A percentile compares a stretch with the other conserved stretches of the same genome.
Conservation (phyloP, 2,329 filamentous ascomycete species). For the Neurospora crassa region DNA sequence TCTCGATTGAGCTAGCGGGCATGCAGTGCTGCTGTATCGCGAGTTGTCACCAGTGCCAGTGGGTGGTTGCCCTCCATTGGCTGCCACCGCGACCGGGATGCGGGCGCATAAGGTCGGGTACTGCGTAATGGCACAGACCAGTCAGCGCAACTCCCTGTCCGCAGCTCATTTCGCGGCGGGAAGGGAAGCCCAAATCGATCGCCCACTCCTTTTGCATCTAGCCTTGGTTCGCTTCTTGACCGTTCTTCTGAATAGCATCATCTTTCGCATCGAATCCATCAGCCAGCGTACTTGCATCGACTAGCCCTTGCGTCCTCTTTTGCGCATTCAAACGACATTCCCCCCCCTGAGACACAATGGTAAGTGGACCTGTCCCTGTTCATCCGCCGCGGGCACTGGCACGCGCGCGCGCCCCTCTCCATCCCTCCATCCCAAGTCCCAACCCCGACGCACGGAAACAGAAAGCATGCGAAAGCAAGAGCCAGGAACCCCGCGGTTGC, state of each 20-base stretch:
- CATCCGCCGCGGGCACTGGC: background rate
- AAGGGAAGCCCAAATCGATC: background rate
- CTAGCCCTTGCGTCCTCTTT: background rate
- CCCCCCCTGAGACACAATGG: constrained; percentile 6
- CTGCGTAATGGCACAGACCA: background rate
- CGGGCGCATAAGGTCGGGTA: background rate
- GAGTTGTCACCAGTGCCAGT: constrained; percentile 1
- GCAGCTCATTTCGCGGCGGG: background rate
- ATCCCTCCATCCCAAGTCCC: constrained; percentile 1
- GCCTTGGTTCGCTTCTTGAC: background rate
- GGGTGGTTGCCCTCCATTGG: background rate
- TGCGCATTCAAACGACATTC: background rate
- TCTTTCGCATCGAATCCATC: background rate
- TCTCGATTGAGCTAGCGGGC: background rate
- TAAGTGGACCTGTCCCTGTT: constrained; percentile 6
- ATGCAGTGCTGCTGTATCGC: background rate
- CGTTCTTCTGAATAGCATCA: constrained; percentile 11
- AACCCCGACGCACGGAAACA: constrained; percentile 2
- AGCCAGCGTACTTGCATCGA: background rate
- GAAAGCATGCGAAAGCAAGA: constrained; percentile 1
- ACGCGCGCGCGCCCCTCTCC: constrained; percentile 2
- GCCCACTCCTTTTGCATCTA: background rate
- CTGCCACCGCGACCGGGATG: background rate
- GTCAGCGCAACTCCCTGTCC: background rate
- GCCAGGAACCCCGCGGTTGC: constrained; percentile 12